Evolutionary conservation across 2,329 filamentous ascomycete genomes (phyloP), one percentile per base, ranked within the genome.

Genomic region (Fusarium abutilonis): DNA sequence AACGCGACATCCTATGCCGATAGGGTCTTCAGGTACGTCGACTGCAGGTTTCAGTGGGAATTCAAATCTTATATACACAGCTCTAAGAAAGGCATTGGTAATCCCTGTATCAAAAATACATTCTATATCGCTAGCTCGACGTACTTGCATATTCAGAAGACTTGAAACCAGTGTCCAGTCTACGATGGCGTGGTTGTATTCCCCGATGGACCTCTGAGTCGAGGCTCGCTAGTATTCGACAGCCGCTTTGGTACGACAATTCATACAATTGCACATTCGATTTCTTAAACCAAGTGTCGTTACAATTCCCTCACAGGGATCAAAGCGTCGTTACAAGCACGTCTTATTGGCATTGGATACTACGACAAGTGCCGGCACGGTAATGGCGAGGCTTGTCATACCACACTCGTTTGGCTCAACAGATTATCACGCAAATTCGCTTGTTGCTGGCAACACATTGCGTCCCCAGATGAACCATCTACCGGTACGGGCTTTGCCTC

Each of bases 381-480:
- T 51, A 46, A 55, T 44, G 56, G 32, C 23, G 44, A 43, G 46
- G 29, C 21, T 41, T 35, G 42, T 36, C 29, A 44, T 36, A 28
- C 36, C 38, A 43, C 38, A 35, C 10, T 41, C 26, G 23, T 38
- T 55, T 49, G 46, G 28, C 39, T 48, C 43, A 36, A 29, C 34
- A 32, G 38, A 38, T 32, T 47, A 54, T 45, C 50, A 56, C 41
- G 40, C 29, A 39, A 38, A 44, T 28, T 65, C 56, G 61, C 61
- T 58, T 65, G 44, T 31, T 36, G 17, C 38, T 42, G 29, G 56
- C 43, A 28, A 57, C 44, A 42, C 61, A 26, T 32, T 43, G 61
- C 29, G 11, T 62, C 31, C 39, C 49, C 40, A 31, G 43, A 38
- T 31, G 21, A 34, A 49, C 23, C 19, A 34, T 31, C 17, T 39